Base-by-base conservation (phyloP, 2,329 filamentous ascomycete species). In the Ploettnerulaceae sp. region DNA sequence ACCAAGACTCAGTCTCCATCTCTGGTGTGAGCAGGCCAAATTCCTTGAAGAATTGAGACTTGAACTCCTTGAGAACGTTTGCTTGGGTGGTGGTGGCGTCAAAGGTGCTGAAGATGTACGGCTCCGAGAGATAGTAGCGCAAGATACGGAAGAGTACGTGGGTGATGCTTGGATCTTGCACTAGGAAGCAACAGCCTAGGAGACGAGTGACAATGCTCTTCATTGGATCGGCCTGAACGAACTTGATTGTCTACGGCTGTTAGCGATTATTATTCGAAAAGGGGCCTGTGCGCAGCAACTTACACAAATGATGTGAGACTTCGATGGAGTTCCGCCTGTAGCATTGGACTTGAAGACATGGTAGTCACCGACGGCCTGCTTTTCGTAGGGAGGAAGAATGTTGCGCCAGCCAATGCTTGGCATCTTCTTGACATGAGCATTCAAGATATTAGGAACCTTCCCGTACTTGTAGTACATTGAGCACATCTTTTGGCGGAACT, bases 401-500 rank as follows among this genome's bases (percentile, higher is more conserved):
- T 28, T 33, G n/a, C 33, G 18, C 14, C 35, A 35, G 9, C 42
- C n/a, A 28, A 33, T 6, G n/a, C 22, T 33, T 12, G 45, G 33
- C 17, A 44, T 32, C 34, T 34, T 47, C 36, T 45, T 52, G 22
- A 45, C 35, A 54, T 56, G 57, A 33, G 57, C 52, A 21, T 12
- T 25, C 8, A 56, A 20, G 22, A 61, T 31, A 14, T 47, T 21
- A 20, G 59, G 58, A 29, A 57, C 59, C 9, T n/a, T 9, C n/a
- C 55, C 57, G 33, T 40, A 45, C 12, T 35, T 45, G 40, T 50
- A 58, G 34, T 51, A 56, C 52, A 57, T 59, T 9, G 48, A 52
- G 29, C 58, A 61, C 7, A 47, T 48, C 22, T 50, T 56, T 37
- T 61, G 59, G 8, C 59, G 56, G 25, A 52, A 60, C 24, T 42